A percentile compares a stretch with the other conserved stretches of the same genome.
phyloP scores from a whole-genome alignment of 345 rosid species.

The Citrus unshiu region DNA sequence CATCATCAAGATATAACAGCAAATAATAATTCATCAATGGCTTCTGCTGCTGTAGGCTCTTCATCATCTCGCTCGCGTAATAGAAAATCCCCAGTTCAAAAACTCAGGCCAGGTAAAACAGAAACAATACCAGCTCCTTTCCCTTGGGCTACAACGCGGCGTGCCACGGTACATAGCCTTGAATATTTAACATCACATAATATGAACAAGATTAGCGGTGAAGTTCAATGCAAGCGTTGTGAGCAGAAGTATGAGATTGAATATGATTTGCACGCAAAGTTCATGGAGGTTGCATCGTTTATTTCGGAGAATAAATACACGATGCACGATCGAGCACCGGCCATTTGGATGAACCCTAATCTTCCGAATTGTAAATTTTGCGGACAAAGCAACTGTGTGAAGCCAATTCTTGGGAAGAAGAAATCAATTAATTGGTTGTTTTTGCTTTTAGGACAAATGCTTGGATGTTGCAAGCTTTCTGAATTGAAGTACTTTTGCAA shows the following conservation, averaged over 20 bases:
- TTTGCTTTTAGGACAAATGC: slow-evolving; percentile 31
- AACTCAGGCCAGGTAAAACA: slow-evolving; percentile 10
- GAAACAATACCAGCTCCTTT: slow-evolving; percentile 20
- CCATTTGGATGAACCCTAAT: slow-evolving; percentile 29
- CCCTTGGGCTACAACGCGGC: slow-evolving; percentile 27
- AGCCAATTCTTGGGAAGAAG: slow-evolving; percentile 25
- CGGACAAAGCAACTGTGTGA: slow-evolving; percentile 7
- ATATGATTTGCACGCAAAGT: slow-evolving; percentile 27
- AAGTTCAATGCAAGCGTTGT: slow-evolving; percentile 31
- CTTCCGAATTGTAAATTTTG: slow-evolving; percentile 26
- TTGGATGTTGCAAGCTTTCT: slow-evolving; percentile 35
- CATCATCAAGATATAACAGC: background rate
- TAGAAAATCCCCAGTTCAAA: slow-evolving; percentile 12
- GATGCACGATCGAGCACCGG: slow-evolving; percentile 36
- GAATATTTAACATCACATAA: slow-evolving; percentile 16
- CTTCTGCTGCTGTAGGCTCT: background rate
- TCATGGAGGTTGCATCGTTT: slow-evolving; percentile 18
- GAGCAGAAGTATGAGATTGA: slow-evolving; percentile 14
- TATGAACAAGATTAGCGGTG: slow-evolving; percentile 16
- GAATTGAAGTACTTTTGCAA: slow-evolving; percentile 42
- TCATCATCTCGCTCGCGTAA: slow-evolving; percentile 5
- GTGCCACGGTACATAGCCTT: slow-evolving; percentile 24
- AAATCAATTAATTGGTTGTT: slow-evolving; percentile 37
- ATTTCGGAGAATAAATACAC: slow-evolving; percentile 14
- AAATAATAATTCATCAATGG: background rate